Evolutionary conservation across 257 asterid species (phyloP), one percentile per base, ranked within the genome.

Genomic region (Salvia rosmarinus): DNA sequence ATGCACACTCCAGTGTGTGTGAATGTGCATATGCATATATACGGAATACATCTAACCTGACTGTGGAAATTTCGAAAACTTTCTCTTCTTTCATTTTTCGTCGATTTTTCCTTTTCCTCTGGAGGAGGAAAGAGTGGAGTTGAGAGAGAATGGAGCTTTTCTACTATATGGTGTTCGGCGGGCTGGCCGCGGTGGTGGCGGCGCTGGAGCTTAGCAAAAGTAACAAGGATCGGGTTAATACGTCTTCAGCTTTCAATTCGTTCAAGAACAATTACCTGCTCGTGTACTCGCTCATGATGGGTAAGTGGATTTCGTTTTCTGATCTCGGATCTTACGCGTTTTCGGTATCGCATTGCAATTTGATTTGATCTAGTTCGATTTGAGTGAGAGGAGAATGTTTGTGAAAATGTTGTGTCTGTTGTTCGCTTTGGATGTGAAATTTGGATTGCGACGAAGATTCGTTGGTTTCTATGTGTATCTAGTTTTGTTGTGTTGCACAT

Each of bases 261-360:
- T 87, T 85, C 79, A 85, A 87, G 83, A 87, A 87, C 35, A 87
- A 83, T 81, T 85, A 87, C 84, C 62, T 87, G 72, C 81, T 85
- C 50, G 93, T 87, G 7, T 87, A 87, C 75, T 87, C 93, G 59
- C 93, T 87, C 81, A 87, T 87, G 93, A 87, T 87, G 93, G 93
- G 93, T 87, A 75, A 16, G 84, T 87, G 6, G 17, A 42, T 68
- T 67, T 56, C 56, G 71, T 30, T 61, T 64, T 74, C 54, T 52
- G 64, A 64, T 73, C 57, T 57, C 71, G 77, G 86, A 82, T 82
- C 84, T 68, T 70, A 35, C n/a, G 56, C 44, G n/a, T n/a, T 39
- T 74, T 16, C 43, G 21, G 12, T 70, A 42, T 71, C 47, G 12
- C 68, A 43, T 59, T 77, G 42, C 23, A 20, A 43, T 67, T 70